Evolutionary conservation across 2,329 filamentous ascomycete genomes (phyloP).

Genomic region (Fusarium humuli): DNA sequence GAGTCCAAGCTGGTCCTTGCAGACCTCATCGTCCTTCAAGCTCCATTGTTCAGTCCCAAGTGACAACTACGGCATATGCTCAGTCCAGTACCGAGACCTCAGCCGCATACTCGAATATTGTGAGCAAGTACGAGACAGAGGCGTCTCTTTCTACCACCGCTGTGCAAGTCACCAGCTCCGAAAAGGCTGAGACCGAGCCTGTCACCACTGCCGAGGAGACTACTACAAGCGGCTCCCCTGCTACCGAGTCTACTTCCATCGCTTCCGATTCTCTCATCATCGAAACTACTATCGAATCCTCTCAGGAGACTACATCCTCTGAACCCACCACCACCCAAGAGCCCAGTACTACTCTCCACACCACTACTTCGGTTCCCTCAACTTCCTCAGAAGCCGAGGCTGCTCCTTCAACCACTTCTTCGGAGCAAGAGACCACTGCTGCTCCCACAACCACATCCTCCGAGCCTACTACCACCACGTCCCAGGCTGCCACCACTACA

Average conservation of each 20-base stretch:
- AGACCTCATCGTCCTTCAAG: conserved; percentile 20
- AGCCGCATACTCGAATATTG: neutral
- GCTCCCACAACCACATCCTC: conserved; percentile 9
- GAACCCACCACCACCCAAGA: neutral
- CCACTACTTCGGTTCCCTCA: conserved; percentile 8
- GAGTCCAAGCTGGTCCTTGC: conserved; percentile 33
- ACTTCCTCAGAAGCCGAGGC: neutral
- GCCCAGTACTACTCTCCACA: neutral
- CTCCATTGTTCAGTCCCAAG: conserved; percentile 7
- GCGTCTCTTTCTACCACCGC: conserved; percentile 6
- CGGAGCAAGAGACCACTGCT: conserved; percentile 16
- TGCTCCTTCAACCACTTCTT: conserved; percentile 1
- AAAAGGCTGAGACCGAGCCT: conserved; percentile 9
- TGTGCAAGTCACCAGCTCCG: conserved; percentile 8
- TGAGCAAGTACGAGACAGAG: conserved; percentile 1
- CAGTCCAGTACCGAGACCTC: conserved; percentile 6
- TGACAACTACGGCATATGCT: neutral
- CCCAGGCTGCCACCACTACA: conserved; percentile 18
- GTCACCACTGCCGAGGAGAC: conserved; percentile 2
- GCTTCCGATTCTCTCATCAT: conserved; percentile 1
- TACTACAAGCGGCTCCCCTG: neutral
- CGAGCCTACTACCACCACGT: conserved; percentile 13
- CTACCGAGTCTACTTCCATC: neutral
- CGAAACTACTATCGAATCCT: neutral
- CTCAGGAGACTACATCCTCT: conserved; percentile 3